Conservation (phyloP, 805 yeast species). For the Ogataea henricii region DNA sequence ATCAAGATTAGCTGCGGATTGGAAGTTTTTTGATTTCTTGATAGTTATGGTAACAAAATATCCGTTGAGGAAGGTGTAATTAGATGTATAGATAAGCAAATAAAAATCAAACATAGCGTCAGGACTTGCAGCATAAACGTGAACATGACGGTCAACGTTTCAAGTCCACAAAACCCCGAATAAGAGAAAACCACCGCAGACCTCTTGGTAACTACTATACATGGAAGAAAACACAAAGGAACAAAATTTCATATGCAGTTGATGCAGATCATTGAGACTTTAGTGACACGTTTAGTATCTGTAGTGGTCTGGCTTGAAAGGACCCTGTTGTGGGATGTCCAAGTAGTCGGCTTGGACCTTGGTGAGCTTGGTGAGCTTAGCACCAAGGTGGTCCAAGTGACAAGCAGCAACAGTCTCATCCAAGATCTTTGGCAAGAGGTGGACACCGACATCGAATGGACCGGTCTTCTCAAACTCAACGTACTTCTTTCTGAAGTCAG, state of each 20-base stretch:
- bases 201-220: constrained; percentile 16
- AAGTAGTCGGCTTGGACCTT: constrained; percentile 89
- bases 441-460: constrained; percentile 89
- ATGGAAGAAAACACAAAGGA: constrained; percentile 9
- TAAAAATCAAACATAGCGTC: constrained; percentile 9
- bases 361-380: constrained; percentile 74
- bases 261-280: constrained; percentile 28
- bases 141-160: constrained; percentile 1
- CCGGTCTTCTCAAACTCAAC: constrained; percentile 93
- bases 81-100: constrained; percentile 3
- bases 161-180: constrained; percentile 12
- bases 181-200: constrained; percentile 9
- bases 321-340: constrained; percentile 90
- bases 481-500: constrained; percentile 72
- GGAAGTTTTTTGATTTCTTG: not conserved
- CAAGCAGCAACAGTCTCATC: constrained; percentile 98
- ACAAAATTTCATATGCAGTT: constrained; percentile 30
- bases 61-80: constrained; percentile 19
- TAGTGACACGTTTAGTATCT: constrained; percentile 65
- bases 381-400: constrained; percentile 95
- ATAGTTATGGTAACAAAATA: constrained; percentile 6
- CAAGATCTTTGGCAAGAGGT: constrained; percentile 94
- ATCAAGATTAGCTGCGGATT: not conserved
- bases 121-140: constrained; percentile 1
- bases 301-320: constrained; percentile 97